A percentile compares a stretch with the other conserved stretches of the same genome.
Evolutionary conservation across 208 protist species (phyloP).

Genomic region (Leishmania martiniquensis): DNA sequence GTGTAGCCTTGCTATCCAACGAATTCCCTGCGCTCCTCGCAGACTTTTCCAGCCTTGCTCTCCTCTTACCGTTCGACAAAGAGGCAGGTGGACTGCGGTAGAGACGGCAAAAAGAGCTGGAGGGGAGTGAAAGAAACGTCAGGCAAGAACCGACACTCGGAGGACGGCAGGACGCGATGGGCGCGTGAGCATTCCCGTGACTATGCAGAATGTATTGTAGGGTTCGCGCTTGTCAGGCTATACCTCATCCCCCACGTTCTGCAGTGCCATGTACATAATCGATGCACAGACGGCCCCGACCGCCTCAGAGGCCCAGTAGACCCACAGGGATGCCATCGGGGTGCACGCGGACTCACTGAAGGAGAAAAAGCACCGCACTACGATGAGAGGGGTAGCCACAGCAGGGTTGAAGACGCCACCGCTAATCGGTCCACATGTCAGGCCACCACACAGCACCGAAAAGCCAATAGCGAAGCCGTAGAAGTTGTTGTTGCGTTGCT

Average conservation of each 20-base stretch:
- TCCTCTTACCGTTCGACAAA: no score
- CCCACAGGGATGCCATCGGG: constrained; percentile 67
- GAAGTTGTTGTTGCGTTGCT: constrained; percentile 75
- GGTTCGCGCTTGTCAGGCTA: not conserved
- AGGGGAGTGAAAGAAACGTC: not conserved
- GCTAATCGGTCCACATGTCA: constrained; percentile 63
- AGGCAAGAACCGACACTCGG: not conserved
- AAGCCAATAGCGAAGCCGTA: constrained; percentile 84
- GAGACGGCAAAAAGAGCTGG: not conserved
- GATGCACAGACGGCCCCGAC: constrained; percentile 69
- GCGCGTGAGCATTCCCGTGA: not conserved
- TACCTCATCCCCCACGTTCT: constrained; percentile 52
- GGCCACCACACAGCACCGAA: constrained; percentile 64
- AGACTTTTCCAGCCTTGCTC: not conserved
- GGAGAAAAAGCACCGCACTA: constrained; percentile 69
- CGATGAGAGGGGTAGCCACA: constrained; percentile 63
- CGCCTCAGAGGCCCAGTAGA: constrained; percentile 69
- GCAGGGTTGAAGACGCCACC: constrained; percentile 85
- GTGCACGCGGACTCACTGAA: constrained; percentile 45
- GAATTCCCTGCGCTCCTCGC: not conserved
- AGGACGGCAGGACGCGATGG: not conserved
- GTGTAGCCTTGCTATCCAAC: not conserved
- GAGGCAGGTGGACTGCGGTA: not conserved
- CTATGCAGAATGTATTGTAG: not conserved
- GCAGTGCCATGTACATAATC: constrained; percentile 72